A percentile compares a stretch with the other conserved stretches of the same genome.
These are phyloP conservation scores for Coleophoma cylindrospora DNA, from an alignment of 2,329 filamentous ascomycete genomes.

Conservation along the genomic window DNA sequence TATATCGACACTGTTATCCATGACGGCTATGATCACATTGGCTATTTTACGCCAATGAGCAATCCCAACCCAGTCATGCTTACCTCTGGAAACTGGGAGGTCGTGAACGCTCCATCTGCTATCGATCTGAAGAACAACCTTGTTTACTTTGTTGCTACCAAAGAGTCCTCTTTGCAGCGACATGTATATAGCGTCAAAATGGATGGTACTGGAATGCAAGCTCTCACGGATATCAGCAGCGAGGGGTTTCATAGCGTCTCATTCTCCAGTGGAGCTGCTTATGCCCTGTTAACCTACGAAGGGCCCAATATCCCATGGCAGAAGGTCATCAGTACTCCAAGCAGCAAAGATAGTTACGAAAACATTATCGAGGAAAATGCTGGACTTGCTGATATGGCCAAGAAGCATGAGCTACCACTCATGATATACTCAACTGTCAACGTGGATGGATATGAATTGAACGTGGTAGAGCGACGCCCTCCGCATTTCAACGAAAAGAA, in stretches of 20 bases:
- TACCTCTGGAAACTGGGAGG: constrained; percentile 88
- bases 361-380: constrained; percentile 75
- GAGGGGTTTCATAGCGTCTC: constrained; percentile 78
- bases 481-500: constrained; percentile 81
- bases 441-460: constrained; percentile 71
- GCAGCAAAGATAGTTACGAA: constrained; percentile 58
- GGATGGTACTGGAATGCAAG: constrained; percentile 66
- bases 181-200: constrained; percentile 89
- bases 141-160: constrained; percentile 86
- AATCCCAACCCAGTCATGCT: constrained; percentile 77
- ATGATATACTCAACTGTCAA: constrained; percentile 78
- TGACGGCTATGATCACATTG: constrained; percentile 83
- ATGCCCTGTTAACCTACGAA: constrained; percentile 75
- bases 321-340: constrained; percentile 79
- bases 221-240: constrained; percentile 68
- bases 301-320: constrained; percentile 89
- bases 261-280: constrained; percentile 79
- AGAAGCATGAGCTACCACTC: constrained; percentile 75
- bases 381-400: constrained; percentile 61
- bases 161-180: constrained; percentile 81
- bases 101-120: constrained; percentile 76
- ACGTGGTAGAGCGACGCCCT: constrained; percentile 79
- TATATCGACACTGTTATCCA: constrained; percentile 91
- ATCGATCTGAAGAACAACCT: constrained; percentile 81
- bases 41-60: constrained; percentile 87